phyloP scores from a whole-genome alignment of 73 alveolate genomes.

The Chromera velia region DNA sequence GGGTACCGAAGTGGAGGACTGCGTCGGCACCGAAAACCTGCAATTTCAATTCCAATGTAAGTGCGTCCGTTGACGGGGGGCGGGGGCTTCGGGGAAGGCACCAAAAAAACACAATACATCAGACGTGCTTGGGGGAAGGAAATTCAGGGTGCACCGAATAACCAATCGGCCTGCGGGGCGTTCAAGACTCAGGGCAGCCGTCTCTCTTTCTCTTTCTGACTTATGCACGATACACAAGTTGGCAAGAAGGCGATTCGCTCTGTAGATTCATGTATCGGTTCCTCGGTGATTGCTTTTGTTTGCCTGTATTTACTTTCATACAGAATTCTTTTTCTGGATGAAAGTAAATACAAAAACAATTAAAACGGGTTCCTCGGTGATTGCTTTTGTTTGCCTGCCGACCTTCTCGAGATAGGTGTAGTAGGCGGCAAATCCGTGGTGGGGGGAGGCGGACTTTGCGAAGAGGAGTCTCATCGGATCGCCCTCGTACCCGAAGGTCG shows the following conservation, averaged over 20 bases:
- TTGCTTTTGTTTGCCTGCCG: too few relatives aligned
- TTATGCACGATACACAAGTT: too few relatives aligned
- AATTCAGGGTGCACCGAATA: background rate
- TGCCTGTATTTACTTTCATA: background rate
- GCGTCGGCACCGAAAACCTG: slow-evolving; percentile 29
- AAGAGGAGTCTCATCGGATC: slow-evolving; percentile 46
- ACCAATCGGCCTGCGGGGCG: background rate
- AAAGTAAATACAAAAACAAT: too few relatives aligned
- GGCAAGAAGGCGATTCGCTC: too few relatives aligned
- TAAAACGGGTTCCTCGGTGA: too few relatives aligned
- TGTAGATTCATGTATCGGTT: background rate
- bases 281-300: background rate
- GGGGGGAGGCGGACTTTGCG: slow-evolving; percentile 46
- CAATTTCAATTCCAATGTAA: too few relatives aligned
- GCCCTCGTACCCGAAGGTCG: slow-evolving; percentile 48
- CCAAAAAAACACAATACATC: background rate
- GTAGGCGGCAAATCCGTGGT: slow-evolving; percentile 48
- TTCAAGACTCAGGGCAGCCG: background rate
- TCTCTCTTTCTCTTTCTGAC: background rate
- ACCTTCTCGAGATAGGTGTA: slow-evolving; percentile 42
- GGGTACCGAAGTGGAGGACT: slow-evolving; percentile 46
- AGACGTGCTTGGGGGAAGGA: background rate
- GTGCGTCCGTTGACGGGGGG: background rate
- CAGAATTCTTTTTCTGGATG: too few relatives aligned
- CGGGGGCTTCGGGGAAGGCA: background rate